Base-by-base conservation (phyloP, 495 filamentous ascomycete species). In the Neurospora sp. region DNA sequence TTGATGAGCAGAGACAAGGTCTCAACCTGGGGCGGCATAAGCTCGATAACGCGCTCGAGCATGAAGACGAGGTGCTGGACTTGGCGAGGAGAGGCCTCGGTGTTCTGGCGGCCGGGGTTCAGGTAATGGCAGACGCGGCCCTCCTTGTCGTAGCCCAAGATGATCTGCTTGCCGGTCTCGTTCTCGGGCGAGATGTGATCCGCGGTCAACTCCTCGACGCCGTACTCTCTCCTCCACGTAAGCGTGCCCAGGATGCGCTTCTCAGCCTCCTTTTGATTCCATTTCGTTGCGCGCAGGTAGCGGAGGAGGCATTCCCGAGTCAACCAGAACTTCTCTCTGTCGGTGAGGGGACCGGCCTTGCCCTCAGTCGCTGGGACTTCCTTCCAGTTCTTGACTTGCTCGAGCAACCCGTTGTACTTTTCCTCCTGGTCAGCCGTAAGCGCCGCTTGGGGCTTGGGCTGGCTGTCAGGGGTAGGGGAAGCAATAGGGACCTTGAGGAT, bases 1-100 rank as follows among this genome's bases (percentile, higher is more conserved):
- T 97, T 93, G 77, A 98, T 92, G 71, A 98, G 82, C 4, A 99
- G 85, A 9, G 93, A 91, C 62, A 97, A 80, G 2, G 90, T 94
- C 82, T 97, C 96, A 78, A 96, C 92, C 12, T 91, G 90, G 2
- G 96, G 88, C 1, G 90, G 88, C 90, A 96, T 94, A 40, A 98
- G 80, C 73, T 97, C 94, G 76, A 98, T 89, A 23, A 91, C 89
- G 35, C 93, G 88, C 85, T 99, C 96, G 59, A 99, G 83, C 93
- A 97, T 97, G 81, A 89, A 99, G 48, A 98, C 94, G 62, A 99
- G 86, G 80, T 98, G 94, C 80, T 99, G 90, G 35, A 98, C 88
- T 81, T 99, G 96, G 78, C 93, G 89, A n/a, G 94, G 92, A 73
- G 90, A 92, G n/a, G 81, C 89, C 76, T 94, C 88, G 4, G 96